Evolutionary conservation across 768 basidiomycete species (phyloP).

Genomic region (Suillus alpinus): DNA sequence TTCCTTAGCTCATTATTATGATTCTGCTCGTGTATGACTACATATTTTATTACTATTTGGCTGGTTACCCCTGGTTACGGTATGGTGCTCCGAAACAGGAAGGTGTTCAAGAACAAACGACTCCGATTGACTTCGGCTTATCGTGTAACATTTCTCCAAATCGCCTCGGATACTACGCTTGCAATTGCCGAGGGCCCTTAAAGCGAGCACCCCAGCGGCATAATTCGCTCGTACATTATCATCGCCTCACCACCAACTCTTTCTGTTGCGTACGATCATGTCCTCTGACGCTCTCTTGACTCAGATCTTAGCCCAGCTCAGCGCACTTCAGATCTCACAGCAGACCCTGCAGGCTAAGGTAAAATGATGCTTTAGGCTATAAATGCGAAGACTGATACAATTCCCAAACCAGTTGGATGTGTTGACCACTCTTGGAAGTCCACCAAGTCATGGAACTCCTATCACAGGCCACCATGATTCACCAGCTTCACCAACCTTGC

Average conservation of each 20-base stretch:
- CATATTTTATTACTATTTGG: too few species aligned
- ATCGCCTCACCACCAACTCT: conserved; percentile 6
- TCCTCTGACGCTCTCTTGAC: conserved; percentile 57
- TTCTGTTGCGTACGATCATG: conserved; percentile 15
- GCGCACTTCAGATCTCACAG: conserved; percentile 69
- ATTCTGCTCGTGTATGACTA: too few species aligned
- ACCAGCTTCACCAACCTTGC: conserved; percentile 21
- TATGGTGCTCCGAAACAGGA: background rate
- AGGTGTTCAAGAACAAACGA: background rate
- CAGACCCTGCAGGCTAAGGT: conserved; percentile 82
- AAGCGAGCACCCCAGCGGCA: background rate
- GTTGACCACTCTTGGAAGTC: conserved; percentile 29
- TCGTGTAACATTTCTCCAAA: background rate
- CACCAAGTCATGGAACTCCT: conserved; percentile 24
- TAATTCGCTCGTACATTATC: conserved; percentile 8
- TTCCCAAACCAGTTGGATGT: conserved; percentile 48
- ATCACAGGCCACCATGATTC: conserved; percentile 26
- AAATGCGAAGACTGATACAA: conserved; percentile 1
- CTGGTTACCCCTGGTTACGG: too few species aligned
- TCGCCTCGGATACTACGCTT: background rate
- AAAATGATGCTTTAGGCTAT: conserved; percentile 7
- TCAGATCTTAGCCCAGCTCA: conserved; percentile 72
- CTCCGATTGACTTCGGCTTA: background rate
- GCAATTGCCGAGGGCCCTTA: background rate
- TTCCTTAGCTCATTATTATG: background rate